Conservation (phyloP, 768 basidiomycete species). For the Galerina sulciceps region DNA sequence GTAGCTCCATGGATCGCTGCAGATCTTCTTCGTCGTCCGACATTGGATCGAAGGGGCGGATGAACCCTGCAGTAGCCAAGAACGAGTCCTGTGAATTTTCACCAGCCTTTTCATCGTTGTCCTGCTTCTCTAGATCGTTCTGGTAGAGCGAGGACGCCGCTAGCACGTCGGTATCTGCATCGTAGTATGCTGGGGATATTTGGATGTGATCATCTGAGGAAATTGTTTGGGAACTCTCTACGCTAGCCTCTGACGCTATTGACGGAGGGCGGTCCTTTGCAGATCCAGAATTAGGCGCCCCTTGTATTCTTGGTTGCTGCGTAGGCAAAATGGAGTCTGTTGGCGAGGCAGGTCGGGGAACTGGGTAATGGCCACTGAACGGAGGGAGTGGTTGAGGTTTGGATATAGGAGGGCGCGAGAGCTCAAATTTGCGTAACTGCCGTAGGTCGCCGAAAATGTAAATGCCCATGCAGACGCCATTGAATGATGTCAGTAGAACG, state of each 20-base stretch:
- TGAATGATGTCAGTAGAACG: constrained; percentile 61
- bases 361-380: constrained; percentile 17
- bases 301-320: constrained; percentile 4
- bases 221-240: constrained; percentile 7
- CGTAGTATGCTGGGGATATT: constrained; percentile 46
- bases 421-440: constrained; percentile 78
- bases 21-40: constrained; percentile 31
- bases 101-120: neutral
- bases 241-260: constrained; percentile 3
- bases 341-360: constrained; percentile 19
- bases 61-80: constrained; percentile 50
- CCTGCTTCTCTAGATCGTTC: constrained; percentile 5
- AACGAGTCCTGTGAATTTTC: constrained; percentile 23
- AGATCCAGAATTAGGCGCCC: constrained; percentile 5
- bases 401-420: constrained; percentile 70
- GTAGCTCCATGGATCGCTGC: constrained; percentile 22
- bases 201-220: constrained; percentile 34
- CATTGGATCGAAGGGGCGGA: constrained; percentile 46
- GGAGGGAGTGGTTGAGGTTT: constrained; percentile 42
- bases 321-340: constrained; percentile 16
- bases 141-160: neutral
- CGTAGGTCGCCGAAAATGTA: constrained; percentile 82
- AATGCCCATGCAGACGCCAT: constrained; percentile 79
- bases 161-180: constrained; percentile 36
- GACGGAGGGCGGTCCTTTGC: constrained; percentile 1